Evolutionary conservation across 352 stramenopile species (phyloP).

Genomic region (Pythium guiyangense): DNA sequence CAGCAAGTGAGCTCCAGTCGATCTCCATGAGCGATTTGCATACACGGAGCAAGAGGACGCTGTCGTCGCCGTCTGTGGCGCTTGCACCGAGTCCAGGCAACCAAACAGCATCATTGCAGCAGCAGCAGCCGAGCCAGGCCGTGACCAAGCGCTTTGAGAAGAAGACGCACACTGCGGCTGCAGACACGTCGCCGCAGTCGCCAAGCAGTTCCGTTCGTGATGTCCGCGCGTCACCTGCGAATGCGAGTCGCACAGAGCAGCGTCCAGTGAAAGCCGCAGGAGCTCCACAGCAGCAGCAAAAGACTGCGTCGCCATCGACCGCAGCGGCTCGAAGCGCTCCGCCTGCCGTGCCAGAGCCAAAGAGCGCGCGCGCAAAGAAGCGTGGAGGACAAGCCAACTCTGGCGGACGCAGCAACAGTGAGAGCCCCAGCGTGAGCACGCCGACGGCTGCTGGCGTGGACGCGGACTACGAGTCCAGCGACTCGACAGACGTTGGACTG

Average conservation of each 20-base stretch:
- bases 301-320: background rate
- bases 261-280: background rate
- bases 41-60: slow-evolving; percentile 15
- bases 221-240: slow-evolving; percentile 6
- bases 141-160: slow-evolving; percentile 16
- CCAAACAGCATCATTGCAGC: slow-evolving; percentile 20
- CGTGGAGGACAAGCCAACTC: slow-evolving; percentile 1
- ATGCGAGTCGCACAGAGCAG: background rate
- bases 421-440: background rate
- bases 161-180: slow-evolving; percentile 4
- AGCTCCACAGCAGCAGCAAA: background rate
- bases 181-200: slow-evolving; percentile 3
- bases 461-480: slow-evolving; percentile 14
- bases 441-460: background rate
- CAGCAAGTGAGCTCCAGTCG: slow-evolving; percentile 10
- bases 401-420: background rate
- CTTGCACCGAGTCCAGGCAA: background rate
- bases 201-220: slow-evolving; percentile 6
- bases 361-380: slow-evolving; percentile 3
- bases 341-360: background rate
- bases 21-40: slow-evolving; percentile 19
- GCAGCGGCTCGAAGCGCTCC: slow-evolving; percentile 4
- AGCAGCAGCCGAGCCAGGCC: slow-evolving; percentile 12
- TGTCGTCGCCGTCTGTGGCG: background rate
- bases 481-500: slow-evolving; percentile 9